A percentile compares a stretch with the other conserved stretches of the same genome.
These are phyloP conservation scores for Fusarium fujikuroi DNA, from an alignment of 2,329 filamentous ascomycete species.

Conservation along the genomic window DNA sequence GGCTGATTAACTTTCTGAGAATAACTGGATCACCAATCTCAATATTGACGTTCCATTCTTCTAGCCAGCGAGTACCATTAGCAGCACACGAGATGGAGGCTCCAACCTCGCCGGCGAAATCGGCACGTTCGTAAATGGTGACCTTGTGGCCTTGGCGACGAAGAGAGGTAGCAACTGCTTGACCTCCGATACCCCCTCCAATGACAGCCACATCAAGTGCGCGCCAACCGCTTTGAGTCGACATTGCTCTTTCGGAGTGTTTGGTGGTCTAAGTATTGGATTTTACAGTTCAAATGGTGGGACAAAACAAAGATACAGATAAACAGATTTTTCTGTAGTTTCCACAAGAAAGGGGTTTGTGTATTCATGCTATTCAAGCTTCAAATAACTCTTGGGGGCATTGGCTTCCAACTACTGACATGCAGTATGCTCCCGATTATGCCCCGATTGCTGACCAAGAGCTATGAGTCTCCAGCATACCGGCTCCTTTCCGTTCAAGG, in stretches of 20 bases:
- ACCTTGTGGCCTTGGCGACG: background rate
- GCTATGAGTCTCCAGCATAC: fast-evolving
- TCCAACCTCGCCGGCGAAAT: background rate
- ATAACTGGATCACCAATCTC: background rate
- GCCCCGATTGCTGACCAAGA: background rate
- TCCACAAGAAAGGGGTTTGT: fast-evolving
- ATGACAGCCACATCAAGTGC: background rate
- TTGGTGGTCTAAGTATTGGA: background rate
- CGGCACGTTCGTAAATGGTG: background rate
- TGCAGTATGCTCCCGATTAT: background rate
- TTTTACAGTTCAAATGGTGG: fast-evolving
- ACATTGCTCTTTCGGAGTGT: background rate
- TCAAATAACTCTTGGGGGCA: background rate
- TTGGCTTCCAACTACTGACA: too few relatives aligned
- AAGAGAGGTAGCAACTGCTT: background rate
- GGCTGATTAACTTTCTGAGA: background rate
- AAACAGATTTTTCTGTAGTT: background rate
- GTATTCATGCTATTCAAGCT: background rate
- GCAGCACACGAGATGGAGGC: background rate
- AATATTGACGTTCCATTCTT: background rate
- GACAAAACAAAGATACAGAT: background rate
- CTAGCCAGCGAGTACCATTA: background rate
- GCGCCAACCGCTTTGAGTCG: background rate
- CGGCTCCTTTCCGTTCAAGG: background rate
- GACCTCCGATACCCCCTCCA: background rate